phyloP scores from a whole-genome alignment of 139 green algal genomes.

The Haematococcus lacustris region DNA sequence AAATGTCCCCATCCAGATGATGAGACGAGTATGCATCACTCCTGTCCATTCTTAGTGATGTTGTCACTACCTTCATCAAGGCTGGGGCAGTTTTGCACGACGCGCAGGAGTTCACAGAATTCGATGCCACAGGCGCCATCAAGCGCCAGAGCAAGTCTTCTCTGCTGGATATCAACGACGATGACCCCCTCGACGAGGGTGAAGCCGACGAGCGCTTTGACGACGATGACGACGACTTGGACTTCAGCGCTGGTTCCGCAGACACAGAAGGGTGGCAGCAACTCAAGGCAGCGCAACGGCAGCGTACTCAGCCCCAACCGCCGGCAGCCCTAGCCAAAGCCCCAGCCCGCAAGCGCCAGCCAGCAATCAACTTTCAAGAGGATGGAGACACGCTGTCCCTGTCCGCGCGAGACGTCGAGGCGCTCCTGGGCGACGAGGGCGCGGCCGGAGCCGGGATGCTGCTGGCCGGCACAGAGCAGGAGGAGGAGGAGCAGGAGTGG shows the following conservation, averaged over 20 bases:
- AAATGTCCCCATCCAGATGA: too few species aligned
- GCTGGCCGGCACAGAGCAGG: neutral
- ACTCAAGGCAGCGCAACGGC: neutral
- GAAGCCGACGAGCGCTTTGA: neutral
- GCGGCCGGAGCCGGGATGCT: neutral
- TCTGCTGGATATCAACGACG: neutral
- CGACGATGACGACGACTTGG: conserved; percentile 5
- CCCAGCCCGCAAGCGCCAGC: too few species aligned
- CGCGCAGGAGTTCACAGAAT: conserved; percentile 11
- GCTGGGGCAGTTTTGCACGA: too few species aligned
- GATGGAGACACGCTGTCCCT: too few species aligned
- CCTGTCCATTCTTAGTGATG: too few species aligned
- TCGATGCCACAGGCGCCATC: neutral
- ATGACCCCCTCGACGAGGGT: neutral
- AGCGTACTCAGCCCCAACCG: too few species aligned
- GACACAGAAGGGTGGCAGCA: neutral
- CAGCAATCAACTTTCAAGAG: too few species aligned
- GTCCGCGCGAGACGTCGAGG: conserved; percentile 4
- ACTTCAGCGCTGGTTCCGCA: conserved; percentile 1
- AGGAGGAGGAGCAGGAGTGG: conserved; percentile 12
- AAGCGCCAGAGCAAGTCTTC: neutral
- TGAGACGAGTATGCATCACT: too few species aligned
- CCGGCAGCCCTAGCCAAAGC: too few species aligned
- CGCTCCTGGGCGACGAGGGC: conserved; percentile 2
- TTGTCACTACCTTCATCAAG: too few species aligned